Base-by-base conservation (phyloP, 257 asterid genomes). In the Verbena officinalis region DNA sequence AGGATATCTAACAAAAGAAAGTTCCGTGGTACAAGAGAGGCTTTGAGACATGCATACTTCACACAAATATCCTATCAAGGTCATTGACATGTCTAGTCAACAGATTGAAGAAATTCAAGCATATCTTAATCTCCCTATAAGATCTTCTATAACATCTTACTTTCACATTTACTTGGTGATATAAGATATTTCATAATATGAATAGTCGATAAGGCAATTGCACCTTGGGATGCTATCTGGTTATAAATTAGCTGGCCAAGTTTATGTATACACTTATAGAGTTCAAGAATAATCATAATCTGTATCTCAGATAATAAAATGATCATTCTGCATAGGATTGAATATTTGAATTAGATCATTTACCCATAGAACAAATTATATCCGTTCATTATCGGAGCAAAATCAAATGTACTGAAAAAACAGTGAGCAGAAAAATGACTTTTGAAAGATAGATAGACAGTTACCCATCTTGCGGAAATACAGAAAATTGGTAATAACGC, bases 381-480 rank as follows among this genome's bases (percentile, higher is more conserved):
- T 59, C 30, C 27, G 20, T 42, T 55, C 38, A 21, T 17, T 22
- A 62, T 38, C 48, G 40, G 19, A 52, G 56, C 66, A 51, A 24
- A 39, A 40, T 48, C 44, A 2, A 65, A 55, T 27, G 44, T 68
- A 71, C 34, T 52, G 20, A 33, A 31, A 43, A 36, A 66, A 20
- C 43, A 58, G 34, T 54, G 44, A 21, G 55, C 43, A 63, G n/a
- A 39, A 52, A 20, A 30, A 17, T 6, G 55, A 22, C 51, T 61
- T 67, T 39, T 22, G 39, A 38, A 62, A 57, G 59, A 58, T 10
- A 40, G 72, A 16, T 3, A 62, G 67, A 42, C 57, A 70, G 55
- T 79, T 88, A 94, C 99, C 99, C 99, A 94, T 90, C 76, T 94
- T 88, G 57, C 99, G 92, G 76, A 94, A 94, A 81, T 90, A 94